Evolutionary conservation across 129 eudicot species (phyloP), one percentile per base, ranked within the genome.

Genomic region (Glebionis coronaria): DNA sequence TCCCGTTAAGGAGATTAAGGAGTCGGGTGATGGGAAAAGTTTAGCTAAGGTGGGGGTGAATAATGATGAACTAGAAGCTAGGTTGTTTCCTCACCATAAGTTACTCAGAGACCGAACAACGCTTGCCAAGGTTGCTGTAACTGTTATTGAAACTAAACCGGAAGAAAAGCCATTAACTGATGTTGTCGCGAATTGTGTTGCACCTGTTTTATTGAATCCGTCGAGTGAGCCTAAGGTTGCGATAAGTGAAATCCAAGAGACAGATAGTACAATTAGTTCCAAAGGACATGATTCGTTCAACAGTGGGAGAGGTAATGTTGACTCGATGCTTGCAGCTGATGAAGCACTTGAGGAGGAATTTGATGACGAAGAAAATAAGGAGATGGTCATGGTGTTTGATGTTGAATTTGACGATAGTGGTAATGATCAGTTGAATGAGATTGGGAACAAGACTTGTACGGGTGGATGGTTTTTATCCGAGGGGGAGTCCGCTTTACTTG

Each of bases 21-120:
- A 23, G 25, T 44, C 21, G 19, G 56, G 44, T 68, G 78, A 52
- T 44, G 29, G 35, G 2, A 83, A 70, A 65, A 58, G 80, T 66
- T 79, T 53, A 18, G 69, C 61, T 11, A 83, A 88, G 44, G 25
- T 2, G 2, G 89, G 96, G 1, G 73, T 92, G 85, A 92, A 81
- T 61, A 77, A 65, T 0, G 91, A 88, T 46, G 97, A 93, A 67
- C 66, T 93, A 31, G 99, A 93, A 79, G 92, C 90, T 18, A 78
- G 93, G 55, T 74, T 93, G 35, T 87, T 93, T 77, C 95, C 93
- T 78, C 97, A 93, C 71, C 97, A 89, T 60, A 84, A 82, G 71
- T 76, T 89, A 71, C 84, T 89, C 9, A 81, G 87, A 68, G 90
- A 82, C 57, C 51, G 97, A 58, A 77, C 79, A 14, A 76, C 86